These are phyloP conservation scores for Atkinsonella texensis DNA, from an alignment of 2,329 filamentous ascomycete species.

Conservation along the genomic window DNA sequence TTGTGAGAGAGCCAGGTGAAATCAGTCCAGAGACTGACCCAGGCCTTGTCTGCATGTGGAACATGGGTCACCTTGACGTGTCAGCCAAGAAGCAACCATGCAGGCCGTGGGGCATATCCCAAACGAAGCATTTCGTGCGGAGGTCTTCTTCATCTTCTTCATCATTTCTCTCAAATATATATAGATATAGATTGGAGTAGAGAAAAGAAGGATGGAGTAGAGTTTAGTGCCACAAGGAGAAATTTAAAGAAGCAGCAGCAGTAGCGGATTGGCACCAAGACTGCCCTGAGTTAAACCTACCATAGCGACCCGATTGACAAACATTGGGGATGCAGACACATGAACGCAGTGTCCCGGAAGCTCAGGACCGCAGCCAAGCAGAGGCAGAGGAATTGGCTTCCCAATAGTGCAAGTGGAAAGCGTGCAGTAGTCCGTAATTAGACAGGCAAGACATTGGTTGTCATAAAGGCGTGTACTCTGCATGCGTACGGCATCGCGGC, in stretches of 20 bases:
- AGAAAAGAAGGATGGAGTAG: neutral
- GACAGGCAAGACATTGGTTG: neutral
- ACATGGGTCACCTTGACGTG: conserved; percentile 14
- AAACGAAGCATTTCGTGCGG: neutral
- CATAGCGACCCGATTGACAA: neutral
- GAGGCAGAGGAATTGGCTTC: too few relatives aligned
- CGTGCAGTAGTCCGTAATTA: too few relatives aligned
- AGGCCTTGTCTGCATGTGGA: neutral
- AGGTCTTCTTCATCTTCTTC: too few relatives aligned
- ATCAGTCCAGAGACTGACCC: neutral
- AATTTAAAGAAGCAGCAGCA: neutral
- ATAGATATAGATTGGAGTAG: neutral
- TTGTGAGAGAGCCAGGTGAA: neutral
- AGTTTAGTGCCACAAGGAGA: neutral
- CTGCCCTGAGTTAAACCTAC: neutral
- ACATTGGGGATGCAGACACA: neutral
- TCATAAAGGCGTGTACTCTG: neutral
- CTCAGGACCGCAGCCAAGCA: neutral
- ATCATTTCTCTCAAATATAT: too few relatives aligned
- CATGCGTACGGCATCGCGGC: neutral
- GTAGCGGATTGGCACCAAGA: neutral
- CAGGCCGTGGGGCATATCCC: conserved; percentile 1
- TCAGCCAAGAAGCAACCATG: conserved; percentile 12
- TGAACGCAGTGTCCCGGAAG: neutral
- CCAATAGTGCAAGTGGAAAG: too few relatives aligned